Evolutionary conservation across 805 yeast species (phyloP), one percentile per base, ranked within the genome.

Genomic region (Kodamaea neixiangensis): DNA sequence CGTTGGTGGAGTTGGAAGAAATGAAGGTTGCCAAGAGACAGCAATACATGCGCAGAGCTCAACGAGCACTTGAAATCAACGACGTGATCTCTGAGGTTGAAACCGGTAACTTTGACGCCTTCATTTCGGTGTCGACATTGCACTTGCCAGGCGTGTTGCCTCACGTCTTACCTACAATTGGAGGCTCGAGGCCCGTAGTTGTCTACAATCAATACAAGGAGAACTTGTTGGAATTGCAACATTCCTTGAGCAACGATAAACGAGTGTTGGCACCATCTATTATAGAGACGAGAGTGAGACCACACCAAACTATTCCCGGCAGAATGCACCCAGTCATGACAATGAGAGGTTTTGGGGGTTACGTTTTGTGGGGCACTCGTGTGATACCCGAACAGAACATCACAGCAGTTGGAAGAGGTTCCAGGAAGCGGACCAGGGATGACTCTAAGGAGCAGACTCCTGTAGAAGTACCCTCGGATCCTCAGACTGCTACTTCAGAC

Each of bases 321-420:
- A 84, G 96, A 64, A 75, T 93, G 61, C 99, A 94, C 67, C 99
- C 99, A 0, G 64, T 85, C 53, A 94, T 94, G 99, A 89, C 97
- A 0, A 84, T 86, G 78, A 79, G 89, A 60, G 91, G 96, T 5
- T 92, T 87, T 51, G 98, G 97, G 31, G 99, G 99, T 0, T 93
- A 83, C 65, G 65, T 94, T 2, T 72, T 91, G 57, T 79, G 83
- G 73, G 96, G 93, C 2, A 80, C 88, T 13, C 77, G 88, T 45
- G 97, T 94, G 0, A 71, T 83, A 48, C 97, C 97, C 2, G 86
- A 80, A 31, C 64, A 65, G 25, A 75, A 76, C 34, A 81, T 82
- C 42, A 81, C 80, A 14, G 87, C 89, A 10, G 86, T 88, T 5
- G 89, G 90, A 4, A 82, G 88, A 52, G 85, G 87, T 39, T 68